These are phyloP conservation scores for Xylaria sp. DNA, from an alignment of 2,329 filamentous ascomycete genomes.

Conservation along the genomic window DNA sequence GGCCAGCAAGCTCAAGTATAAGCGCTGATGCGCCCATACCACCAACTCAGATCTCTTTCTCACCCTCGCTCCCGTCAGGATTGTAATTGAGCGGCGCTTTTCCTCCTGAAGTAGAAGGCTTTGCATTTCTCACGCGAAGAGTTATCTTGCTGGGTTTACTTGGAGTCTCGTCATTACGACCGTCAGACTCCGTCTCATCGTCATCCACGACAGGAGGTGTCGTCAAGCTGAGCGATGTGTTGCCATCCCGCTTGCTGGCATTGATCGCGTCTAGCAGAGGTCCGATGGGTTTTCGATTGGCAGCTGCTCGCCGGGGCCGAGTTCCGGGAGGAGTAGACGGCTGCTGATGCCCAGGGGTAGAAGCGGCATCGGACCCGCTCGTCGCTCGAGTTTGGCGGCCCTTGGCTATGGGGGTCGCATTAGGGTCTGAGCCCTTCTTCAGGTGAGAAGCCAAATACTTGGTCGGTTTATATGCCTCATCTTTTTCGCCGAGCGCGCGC, in stretches of 20 bases:
- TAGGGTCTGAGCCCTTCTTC: not conserved
- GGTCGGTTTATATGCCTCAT: slow-evolving; percentile 14
- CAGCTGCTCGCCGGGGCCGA: not conserved
- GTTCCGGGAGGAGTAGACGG: not conserved
- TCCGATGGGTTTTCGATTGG: slow-evolving; percentile 5
- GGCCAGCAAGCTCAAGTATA: no score
- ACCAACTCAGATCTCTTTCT: not conserved
- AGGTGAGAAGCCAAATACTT: not conserved
- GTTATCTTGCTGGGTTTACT: not conserved
- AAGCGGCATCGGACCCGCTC: not conserved
- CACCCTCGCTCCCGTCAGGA: not conserved
- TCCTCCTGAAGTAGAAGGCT: not conserved
- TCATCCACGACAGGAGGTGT: not conserved
- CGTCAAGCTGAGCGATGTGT: not conserved
- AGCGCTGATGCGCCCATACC: not conserved
- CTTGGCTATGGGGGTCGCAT: not conserved
- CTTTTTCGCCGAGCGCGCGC: not conserved
- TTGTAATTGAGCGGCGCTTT: not conserved
- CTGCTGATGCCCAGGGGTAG: not conserved
- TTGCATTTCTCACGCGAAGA: not conserved
- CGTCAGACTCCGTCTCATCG: not conserved
- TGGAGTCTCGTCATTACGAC: not conserved
- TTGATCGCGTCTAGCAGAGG: slow-evolving; percentile 10
- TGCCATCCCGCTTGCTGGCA: not conserved
- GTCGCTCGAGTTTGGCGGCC: not conserved